Evolutionary conservation across 345 rosid genomes (phyloP).

Genomic region (Conringia planisiliqua): DNA sequence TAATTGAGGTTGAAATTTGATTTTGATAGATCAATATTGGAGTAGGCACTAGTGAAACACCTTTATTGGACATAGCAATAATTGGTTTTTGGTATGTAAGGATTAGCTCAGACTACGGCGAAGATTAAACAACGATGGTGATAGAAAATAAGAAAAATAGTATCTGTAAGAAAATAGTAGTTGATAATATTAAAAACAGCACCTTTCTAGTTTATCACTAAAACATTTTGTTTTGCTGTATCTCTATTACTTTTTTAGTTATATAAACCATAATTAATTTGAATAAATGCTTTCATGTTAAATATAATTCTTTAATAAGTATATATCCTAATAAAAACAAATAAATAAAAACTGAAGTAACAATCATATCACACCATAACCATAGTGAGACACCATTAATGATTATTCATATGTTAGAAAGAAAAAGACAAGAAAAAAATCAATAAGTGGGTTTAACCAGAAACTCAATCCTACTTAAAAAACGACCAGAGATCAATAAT

Average conservation of each 20-base stretch:
- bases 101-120: neutral
- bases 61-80: neutral
- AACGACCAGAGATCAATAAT: neutral
- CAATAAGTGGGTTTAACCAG: neutral
- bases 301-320: neutral
- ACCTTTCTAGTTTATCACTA: neutral
- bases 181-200: no score
- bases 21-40: neutral
- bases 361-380: neutral
- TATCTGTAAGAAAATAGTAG: neutral
- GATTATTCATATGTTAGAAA: neutral
- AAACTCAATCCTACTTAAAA: neutral
- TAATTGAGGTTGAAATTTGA: slow-evolving; percentile 19
- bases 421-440: neutral
- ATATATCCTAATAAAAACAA: neutral
- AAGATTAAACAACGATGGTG: neutral
- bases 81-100: neutral
- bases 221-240: neutral
- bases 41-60: neutral
- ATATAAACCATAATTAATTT: neutral
- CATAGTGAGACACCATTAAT: neutral
- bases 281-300: no score
- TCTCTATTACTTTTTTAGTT: neutral
- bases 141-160: neutral
- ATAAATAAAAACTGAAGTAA: neutral